Base-by-base conservation (phyloP, 345 rosid species). In the Eucalyptus erythrocorys region DNA sequence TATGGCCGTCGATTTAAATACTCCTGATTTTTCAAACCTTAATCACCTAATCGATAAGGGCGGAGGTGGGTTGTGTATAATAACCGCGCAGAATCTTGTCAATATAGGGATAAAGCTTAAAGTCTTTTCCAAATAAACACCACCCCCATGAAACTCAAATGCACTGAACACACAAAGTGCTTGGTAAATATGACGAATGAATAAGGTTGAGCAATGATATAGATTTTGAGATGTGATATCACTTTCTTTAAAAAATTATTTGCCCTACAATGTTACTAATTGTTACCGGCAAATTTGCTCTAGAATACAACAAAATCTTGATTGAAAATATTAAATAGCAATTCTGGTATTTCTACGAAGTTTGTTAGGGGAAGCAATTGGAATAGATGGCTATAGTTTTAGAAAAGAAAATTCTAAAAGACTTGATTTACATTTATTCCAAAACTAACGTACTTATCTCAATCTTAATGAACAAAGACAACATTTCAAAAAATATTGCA, bases 171-270 rank as follows among this genome's bases (percentile, higher is more conserved):
- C 76, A n/a, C 61, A 55, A 55, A n/a, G 37, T 64, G 17, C 37
- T 6, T 6, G 5, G 16, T 5, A 32, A 13, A 64, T 16, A 64
- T 7, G 10, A 51, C 10, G 0, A 51, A 51, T 4, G 1, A 51
- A 51, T 51, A 0, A 0, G 24, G 55, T 51, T 51, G 24, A 51
- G 19, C 1, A 19, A 19, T 7, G 0, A 51, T 19, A 19, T 51
- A 51, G 0, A 51, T 19, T 51, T 19, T 51, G 2, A 51, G 55
- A 0, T 0, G 0, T 51, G 2, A 51, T 51, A 51, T 51, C 1
- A 51, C 10, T 19, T 19, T 49, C 0, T 49, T 2, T 15, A 49
- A 15, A 50, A 6, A 51, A 17, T 51, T 51, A 51, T 51, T 19
- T 51, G 24, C 55, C 24, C 0, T 0, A 51, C 0, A 51, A 19